These are phyloP conservation scores for Atkinsonella texensis DNA, from an alignment of 2,329 filamentous ascomycete species.

Conservation along the genomic window DNA sequence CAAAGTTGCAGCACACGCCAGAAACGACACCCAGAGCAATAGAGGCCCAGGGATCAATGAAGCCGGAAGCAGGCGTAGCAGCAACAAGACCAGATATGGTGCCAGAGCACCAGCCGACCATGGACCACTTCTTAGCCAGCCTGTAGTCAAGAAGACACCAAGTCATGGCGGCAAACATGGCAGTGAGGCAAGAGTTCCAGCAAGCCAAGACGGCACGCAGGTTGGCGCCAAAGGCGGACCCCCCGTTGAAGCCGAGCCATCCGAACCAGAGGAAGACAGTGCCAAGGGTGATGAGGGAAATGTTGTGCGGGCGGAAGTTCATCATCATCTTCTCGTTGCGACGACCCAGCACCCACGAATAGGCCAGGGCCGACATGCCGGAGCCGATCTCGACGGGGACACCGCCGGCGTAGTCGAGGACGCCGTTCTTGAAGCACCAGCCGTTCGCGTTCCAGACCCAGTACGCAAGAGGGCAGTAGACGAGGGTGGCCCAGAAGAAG, in stretches of 20 bases:
- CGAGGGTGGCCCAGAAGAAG: slow-evolving; percentile 92
- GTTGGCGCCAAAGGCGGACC: slow-evolving; percentile 87
- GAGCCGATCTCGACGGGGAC: slow-evolving; percentile 96
- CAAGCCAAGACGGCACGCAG: slow-evolving; percentile 89
- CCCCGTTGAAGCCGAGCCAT: slow-evolving; percentile 98
- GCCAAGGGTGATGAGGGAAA: slow-evolving; percentile 90
- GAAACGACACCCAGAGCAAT: slow-evolving; percentile 54
- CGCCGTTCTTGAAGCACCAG: slow-evolving; percentile 83
- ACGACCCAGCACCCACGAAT: slow-evolving; percentile 89
- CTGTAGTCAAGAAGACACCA: slow-evolving; percentile 97
- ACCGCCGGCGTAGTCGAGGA: slow-evolving; percentile 91
- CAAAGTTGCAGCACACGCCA: slow-evolving; percentile 57
- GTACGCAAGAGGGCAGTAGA: slow-evolving; percentile 93
- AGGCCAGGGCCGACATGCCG: slow-evolving; percentile 84
- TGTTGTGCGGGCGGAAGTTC: slow-evolving; percentile 98
- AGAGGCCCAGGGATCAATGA: slow-evolving; percentile 55
- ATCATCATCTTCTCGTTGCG: slow-evolving; percentile 99
- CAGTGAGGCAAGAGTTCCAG: slow-evolving; percentile 94
- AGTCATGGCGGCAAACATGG: slow-evolving; percentile 80
- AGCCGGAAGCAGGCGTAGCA: slow-evolving; percentile 57
- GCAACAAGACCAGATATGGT: slow-evolving; percentile 60
- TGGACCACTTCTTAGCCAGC: slow-evolving; percentile 84
- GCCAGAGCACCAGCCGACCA: slow-evolving; percentile 63
- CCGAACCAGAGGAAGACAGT: slow-evolving; percentile 97
- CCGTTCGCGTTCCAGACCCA: slow-evolving; percentile 96